A percentile compares a stretch with the other conserved stretches of the same genome.
Conservation (phyloP, 805 yeast species). For the Wickerhamiella musiphila region DNA sequence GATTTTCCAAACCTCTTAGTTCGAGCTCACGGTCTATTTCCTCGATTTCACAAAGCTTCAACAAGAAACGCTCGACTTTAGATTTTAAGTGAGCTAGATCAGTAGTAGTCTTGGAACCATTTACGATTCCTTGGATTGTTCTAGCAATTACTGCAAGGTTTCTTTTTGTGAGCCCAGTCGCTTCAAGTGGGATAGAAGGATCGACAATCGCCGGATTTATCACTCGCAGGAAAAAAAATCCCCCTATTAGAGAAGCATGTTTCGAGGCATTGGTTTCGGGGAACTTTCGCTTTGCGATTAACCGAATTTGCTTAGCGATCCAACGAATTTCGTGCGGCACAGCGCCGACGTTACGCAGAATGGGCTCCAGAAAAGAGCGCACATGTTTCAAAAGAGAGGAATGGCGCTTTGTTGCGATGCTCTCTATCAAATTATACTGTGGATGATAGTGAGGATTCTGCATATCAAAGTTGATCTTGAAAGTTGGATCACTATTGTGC, state of each 20-base stretch:
- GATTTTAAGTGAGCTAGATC: no score
- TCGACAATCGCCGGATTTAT: conserved; percentile 81
- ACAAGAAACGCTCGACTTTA: no score
- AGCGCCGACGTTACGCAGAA: conserved; percentile 33
- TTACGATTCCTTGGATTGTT: conserved; percentile 63
- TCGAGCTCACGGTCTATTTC: no score
- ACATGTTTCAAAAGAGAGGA: conserved; percentile 15
- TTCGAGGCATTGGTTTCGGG: conserved; percentile 33
- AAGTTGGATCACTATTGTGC: conserved; percentile 10
- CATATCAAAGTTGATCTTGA: conserved; percentile 12
- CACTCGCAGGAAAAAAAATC: conserved; percentile 65
- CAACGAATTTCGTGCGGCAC: conserved; percentile 60
- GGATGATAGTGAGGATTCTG: conserved; percentile 19
- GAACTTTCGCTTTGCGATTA: conserved; percentile 39
- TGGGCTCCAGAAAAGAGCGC: conserved; percentile 28
- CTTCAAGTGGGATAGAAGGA: conserved; percentile 43
- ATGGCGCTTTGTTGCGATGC: conserved; percentile 16
- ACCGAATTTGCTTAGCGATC: conserved; percentile 49
- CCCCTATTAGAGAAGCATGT: conserved; percentile 41
- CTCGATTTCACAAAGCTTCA: no score
- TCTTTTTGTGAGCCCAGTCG: conserved; percentile 33
- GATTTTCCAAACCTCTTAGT: no score
- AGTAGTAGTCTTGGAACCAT: no score
- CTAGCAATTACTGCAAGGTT: conserved; percentile 66
- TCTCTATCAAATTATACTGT: conserved; percentile 11